These are phyloP conservation scores for Aeminium ludgeri DNA, from an alignment of 495 filamentous ascomycete species.

Conservation along the genomic window DNA sequence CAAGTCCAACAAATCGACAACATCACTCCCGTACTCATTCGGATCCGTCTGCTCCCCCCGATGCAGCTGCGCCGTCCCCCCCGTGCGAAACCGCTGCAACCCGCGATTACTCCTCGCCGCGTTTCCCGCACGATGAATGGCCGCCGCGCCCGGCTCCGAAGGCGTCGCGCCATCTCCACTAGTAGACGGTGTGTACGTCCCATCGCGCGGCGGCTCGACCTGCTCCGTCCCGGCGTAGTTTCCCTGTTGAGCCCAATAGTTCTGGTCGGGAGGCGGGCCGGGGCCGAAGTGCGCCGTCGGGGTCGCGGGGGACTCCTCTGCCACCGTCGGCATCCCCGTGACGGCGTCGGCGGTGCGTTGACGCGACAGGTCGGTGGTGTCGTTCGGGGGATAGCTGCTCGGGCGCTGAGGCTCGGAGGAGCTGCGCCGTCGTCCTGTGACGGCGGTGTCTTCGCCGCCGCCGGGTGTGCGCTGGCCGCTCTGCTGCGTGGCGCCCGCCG, in stretches of 20 bases:
- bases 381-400: neutral
- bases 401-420: constrained; percentile 14
- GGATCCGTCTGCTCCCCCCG: neutral
- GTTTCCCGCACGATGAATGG: constrained; percentile 9
- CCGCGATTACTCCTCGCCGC: constrained; percentile 9
- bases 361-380: neutral
- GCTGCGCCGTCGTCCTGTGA: constrained; percentile 13
- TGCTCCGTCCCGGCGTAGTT: neutral
- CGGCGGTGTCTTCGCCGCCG: neutral
- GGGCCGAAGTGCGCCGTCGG: neutral
- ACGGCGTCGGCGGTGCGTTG: constrained; percentile 6
- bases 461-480: neutral
- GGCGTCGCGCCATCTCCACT: neutral
- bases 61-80: neutral
- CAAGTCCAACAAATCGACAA: constrained; percentile 17
- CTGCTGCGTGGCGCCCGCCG: neutral
- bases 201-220: constrained; percentile 2
- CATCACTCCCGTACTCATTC: constrained; percentile 16
- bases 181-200: neutral
- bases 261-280: neutral
- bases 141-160: constrained; percentile 2
- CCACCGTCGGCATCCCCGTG: constrained; percentile 8
- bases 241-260: neutral
- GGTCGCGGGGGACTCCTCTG: neutral
- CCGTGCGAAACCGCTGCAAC: constrained; percentile 5